Evolutionary conservation across 331 rosid species (phyloP).

Genomic region (Erythrophleum ivorense): DNA sequence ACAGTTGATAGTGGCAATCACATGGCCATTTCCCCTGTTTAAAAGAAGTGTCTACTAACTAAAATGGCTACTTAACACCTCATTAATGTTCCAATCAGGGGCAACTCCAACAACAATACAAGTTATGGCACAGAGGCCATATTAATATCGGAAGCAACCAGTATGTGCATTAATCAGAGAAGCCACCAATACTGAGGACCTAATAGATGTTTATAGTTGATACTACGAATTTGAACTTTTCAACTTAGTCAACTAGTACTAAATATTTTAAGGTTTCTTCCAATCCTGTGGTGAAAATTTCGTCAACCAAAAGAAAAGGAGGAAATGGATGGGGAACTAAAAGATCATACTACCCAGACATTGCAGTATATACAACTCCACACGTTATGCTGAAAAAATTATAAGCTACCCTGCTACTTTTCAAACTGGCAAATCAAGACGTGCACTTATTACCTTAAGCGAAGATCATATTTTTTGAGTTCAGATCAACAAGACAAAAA

Average conservation of each 20-base stretch:
- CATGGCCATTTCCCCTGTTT: neutral
- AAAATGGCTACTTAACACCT: neutral
- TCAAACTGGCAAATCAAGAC: constrained; percentile 22
- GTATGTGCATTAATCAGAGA: neutral
- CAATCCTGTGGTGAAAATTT: neutral
- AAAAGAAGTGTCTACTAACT: too few species aligned
- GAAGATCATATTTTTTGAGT: neutral
- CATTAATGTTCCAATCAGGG: neutral
- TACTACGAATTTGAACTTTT: neutral
- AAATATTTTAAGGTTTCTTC: neutral
- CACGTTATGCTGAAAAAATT: neutral
- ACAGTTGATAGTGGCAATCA: neutral
- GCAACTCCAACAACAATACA: neutral
- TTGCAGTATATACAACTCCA: neutral
- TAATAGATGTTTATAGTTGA: neutral
- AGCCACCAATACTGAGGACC: neutral
- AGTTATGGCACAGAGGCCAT: neutral
- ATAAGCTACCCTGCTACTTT: neutral
- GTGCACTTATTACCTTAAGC: constrained; percentile 27
- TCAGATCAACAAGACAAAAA: neutral
- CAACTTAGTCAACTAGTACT: neutral
- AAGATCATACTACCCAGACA: neutral
- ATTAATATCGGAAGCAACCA: neutral
- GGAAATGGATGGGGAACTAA: neutral
- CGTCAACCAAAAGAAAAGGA: constrained; percentile 11